phyloP scores from a whole-genome alignment of 768 basidiomycete genomes.

The Podaxis sp. region DNA sequence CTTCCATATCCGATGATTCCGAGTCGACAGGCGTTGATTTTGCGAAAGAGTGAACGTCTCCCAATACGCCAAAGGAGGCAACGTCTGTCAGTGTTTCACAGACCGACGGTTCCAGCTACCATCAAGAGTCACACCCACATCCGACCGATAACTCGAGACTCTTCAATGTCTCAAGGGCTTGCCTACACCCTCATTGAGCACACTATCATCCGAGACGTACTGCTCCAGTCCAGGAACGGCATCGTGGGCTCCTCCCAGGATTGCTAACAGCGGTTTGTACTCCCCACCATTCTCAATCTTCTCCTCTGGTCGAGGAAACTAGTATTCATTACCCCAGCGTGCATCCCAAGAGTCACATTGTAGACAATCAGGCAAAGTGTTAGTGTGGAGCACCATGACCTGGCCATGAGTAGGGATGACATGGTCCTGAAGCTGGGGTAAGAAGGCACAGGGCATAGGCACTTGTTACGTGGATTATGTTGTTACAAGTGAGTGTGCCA shows the following conservation, averaged over 20 bases:
- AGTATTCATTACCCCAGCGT: constrained; percentile 63
- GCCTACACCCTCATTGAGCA: constrained; percentile 43
- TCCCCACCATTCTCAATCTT: constrained; percentile 15
- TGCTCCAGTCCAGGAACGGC: constrained; percentile 40
- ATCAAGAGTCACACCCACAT: neutral
- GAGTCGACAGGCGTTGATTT: too few relatives aligned
- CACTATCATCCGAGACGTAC: constrained; percentile 54
- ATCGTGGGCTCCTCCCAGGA: constrained; percentile 69
- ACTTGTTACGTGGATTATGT: constrained; percentile 85
- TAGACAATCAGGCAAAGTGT: constrained; percentile 32
- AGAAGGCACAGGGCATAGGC: constrained; percentile 76
- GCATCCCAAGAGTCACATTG: constrained; percentile 44
- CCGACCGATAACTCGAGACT: neutral
- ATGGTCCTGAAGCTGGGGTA: constrained; percentile 40
- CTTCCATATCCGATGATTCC: too few relatives aligned
- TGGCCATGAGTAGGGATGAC: constrained; percentile 77
- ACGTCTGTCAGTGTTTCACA: neutral
- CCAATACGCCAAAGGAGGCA: neutral
- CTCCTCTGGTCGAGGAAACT: constrained; percentile 65
- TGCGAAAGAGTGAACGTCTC: neutral
- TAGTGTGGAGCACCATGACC: constrained; percentile 39
- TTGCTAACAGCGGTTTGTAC: constrained; percentile 48
- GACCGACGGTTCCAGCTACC: neutral
- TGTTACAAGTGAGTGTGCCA: constrained; percentile 52
- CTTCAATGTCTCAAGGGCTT: constrained; percentile 39